Conservation (phyloP, 331 rosid species). For the Saraca asoca region DNA sequence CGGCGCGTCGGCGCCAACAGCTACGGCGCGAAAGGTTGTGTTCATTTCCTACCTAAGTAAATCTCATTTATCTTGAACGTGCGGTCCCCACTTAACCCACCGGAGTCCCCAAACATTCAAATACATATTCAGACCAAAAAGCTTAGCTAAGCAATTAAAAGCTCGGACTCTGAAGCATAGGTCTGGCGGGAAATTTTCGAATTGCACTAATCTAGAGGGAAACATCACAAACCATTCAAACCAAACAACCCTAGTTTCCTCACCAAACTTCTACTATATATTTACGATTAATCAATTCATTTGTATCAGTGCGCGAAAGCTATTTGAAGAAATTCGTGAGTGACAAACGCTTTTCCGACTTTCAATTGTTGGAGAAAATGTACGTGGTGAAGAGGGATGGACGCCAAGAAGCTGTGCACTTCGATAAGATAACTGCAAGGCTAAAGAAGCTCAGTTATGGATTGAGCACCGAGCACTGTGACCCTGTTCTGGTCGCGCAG, state of each 20-base stretch:
- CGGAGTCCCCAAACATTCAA: background rate
- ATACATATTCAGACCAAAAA: no score
- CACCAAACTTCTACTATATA: constrained; percentile 18
- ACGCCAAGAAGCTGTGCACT: constrained; percentile 75
- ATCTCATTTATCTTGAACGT: background rate
- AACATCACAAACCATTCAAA: constrained; percentile 10
- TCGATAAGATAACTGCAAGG: constrained; percentile 84
- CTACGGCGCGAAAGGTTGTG: background rate
- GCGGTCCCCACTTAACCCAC: background rate
- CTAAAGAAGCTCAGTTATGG: constrained; percentile 86
- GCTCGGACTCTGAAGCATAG: background rate
- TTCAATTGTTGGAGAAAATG: constrained; percentile 33
- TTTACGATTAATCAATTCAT: background rate
- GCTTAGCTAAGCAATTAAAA: background rate
- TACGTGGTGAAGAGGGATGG: constrained; percentile 86
- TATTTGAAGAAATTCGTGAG: constrained; percentile 56
- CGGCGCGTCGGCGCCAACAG: background rate
- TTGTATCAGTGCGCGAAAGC: constrained; percentile 35
- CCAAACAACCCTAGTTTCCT: constrained; percentile 18
- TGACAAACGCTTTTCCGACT: background rate
- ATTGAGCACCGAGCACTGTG: constrained; percentile 70
- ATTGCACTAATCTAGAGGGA: constrained; percentile 40
- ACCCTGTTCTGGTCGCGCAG: constrained; percentile 75
- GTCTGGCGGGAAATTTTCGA: constrained; percentile 60
- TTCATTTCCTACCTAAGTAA: background rate